Base-by-base conservation (phyloP, 345 rosid genomes). In the Lepidium didymum region DNA sequence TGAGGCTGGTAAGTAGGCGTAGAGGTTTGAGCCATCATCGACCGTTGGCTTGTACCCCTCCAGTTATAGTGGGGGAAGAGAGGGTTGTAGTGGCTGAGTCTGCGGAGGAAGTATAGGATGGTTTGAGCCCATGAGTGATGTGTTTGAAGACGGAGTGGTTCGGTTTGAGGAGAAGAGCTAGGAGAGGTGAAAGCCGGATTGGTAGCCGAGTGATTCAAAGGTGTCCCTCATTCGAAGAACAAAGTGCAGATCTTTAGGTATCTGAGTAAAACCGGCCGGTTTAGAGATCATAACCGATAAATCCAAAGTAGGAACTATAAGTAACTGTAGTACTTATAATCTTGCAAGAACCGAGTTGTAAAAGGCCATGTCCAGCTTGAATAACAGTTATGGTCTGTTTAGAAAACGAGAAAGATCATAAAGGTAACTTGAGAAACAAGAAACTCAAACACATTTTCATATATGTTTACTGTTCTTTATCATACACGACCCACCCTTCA, bases 311-410 rank as follows among this genome's bases (percentile, higher is more conserved):
- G 23, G 18, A 14, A 33, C 8, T 2, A 35, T 7, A 56, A n/a
- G 1, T 14, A 13, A 21, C 1, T 14, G 37, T 33, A 19, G 21
- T 51, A 82, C 96, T 90, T 72, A 94, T 97, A 77, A 86, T 90
- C 83, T 91, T 87, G 90, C 92, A 87, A 62, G 97, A 94, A 67
- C 99, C 97, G 68, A 94, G 74, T 51, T 91, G 97, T 41, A 91
- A 83, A 73, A 88, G 96, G 47, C 97, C 99, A 70, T 89, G 97
- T 42, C 97, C 99, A 69, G 99, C 99, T 90, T 93, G 99, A 76
- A 93, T 93, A 33, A 90, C 99, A 79, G 97, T 96, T 77, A 93
- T 93, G 21, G 99, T 93, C 99, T 93, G 74, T 31, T 59, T 34
- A 54, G 55, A 23, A 14, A 73, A 65, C 14, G 12, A 63, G 10